phyloP scores from a whole-genome alignment of 169 alveolate species.

The Besnoitia besnoiti region DNA sequence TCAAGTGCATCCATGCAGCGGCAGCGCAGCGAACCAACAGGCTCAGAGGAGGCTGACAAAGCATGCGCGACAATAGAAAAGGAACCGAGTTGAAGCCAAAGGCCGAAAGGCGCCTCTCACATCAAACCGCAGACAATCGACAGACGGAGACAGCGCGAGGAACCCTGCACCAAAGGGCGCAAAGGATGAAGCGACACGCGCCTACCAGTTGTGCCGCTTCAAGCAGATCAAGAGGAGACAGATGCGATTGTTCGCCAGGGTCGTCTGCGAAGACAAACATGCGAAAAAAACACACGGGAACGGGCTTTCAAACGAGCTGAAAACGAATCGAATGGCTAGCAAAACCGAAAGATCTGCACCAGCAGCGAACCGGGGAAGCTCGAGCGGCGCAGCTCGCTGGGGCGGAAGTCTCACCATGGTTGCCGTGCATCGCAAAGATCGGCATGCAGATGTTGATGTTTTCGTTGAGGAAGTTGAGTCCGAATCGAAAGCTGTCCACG shows the following conservation, averaged over 20 bases:
- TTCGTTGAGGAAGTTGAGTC: constrained; percentile 78
- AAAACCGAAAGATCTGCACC: not conserved
- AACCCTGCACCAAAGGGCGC: not conserved
- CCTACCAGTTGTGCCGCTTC: constrained; percentile 84
- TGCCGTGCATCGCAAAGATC: constrained; percentile 75
- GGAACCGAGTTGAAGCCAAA: not conserved
- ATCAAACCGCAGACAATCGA: not conserved
- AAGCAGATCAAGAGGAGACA: constrained; percentile 75
- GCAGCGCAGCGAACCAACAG: too few species aligned
- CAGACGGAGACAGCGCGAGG: not conserved
- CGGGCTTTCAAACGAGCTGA: too few species aligned
- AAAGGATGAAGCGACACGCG: too few species aligned
- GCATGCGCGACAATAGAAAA: not conserved
- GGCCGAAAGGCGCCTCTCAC: not conserved
- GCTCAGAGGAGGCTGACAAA: not conserved
- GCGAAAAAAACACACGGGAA: not conserved
- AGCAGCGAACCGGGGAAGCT: too few species aligned
- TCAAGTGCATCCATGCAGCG: too few species aligned
- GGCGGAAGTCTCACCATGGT: constrained; percentile 70
- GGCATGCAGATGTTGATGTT: constrained; percentile 79
- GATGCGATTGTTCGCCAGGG: constrained; percentile 76
- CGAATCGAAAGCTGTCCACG: constrained; percentile 51
- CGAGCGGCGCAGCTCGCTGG: too few species aligned
- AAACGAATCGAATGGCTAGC: not conserved
- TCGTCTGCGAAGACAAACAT: constrained; percentile 62